phyloP scores from a whole-genome alignment of 371 early-diverging fungal genomes.

The Syncephalis plumigaleata region DNA sequence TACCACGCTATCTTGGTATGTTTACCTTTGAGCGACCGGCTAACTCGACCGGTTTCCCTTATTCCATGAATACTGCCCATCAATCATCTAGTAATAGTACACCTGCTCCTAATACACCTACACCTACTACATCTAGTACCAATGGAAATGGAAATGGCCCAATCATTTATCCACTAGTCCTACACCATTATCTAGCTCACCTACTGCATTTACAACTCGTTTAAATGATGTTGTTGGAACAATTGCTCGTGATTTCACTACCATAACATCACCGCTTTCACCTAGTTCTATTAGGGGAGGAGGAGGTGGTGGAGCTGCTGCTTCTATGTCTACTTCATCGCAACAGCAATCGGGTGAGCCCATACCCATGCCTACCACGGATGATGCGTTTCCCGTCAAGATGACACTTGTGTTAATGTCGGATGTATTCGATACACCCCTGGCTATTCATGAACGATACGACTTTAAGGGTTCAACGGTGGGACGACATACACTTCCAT shows the following conservation, averaged over 20 bases:
- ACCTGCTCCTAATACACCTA: not conserved
- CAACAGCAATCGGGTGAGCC: conserved; percentile 1
- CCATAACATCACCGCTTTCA: not conserved
- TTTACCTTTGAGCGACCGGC: conserved; percentile 25
- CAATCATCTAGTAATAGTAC: too few species aligned
- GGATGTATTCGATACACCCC: conserved; percentile 28
- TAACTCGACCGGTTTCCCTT: not conserved
- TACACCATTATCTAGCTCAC: too few species aligned
- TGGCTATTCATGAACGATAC: conserved; percentile 19
- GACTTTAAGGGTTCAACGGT: conserved; percentile 40
- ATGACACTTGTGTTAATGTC: conserved; percentile 27
- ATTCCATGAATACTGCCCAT: too few species aligned
- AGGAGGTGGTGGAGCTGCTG: too few species aligned
- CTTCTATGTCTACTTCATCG: conserved; percentile 1
- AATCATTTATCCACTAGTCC: too few species aligned
- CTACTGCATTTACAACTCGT: not conserved
- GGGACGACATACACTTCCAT: conserved; percentile 20
- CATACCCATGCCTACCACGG: conserved; percentile 6
- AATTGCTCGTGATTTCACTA: conserved; percentile 1
- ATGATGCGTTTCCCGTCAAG: conserved; percentile 15
- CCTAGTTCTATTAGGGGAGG: too few species aligned
- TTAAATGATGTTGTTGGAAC: not conserved
- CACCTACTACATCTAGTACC: not conserved
- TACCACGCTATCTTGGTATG: conserved; percentile 34
- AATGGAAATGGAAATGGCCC: too few species aligned